Evolutionary conservation across 331 rosid genomes (phyloP), one percentile per base, ranked within the genome.

Genomic region (Quercus tomentella): DNA sequence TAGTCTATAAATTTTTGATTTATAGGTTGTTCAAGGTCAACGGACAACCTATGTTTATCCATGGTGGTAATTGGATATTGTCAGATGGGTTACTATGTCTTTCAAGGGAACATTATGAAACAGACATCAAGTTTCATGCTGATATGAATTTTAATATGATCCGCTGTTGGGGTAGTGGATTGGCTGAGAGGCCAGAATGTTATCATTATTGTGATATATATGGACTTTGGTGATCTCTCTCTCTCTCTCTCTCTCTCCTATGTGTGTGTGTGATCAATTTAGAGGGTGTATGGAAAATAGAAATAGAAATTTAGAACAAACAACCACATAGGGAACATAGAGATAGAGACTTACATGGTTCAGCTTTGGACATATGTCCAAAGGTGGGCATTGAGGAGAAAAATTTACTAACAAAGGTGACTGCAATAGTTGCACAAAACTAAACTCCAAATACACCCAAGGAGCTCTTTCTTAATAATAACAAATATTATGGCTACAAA

Each of bases 111-210:
- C 92, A 95, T 76, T 94, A 92, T 77, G 81, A 80, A 58, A 86
- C 97, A 33, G 97, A 94, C 80, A 88, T 94, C 80, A 94, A 92
- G 78, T 92, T 94, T 73, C 97, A 94, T 72, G 97, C 96, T 3
- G 97, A 89, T 80, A 89, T 92, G 98, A 94, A 94, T 85, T 87
- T 94, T 73, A 94, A 94, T 88, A 92, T 94, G 98, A 83, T 94
- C 78, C 93, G 94, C 11, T 94, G 97, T 83, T 94, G 98, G 98
- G 97, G 91, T 30, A 97, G 98, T 78, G 98, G 98, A 77, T 84
- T 94, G 88, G 89, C 97, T 11, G 94, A 92, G 84, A 91, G 98
- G 78, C 97, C 97, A 11, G 98, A 94, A 12, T 92, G 87, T 81
- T 94, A 94, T 88, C 80, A 89, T 77, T 92, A 89, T 80, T 94